Percentiles rank a stretch among this genome's conserved stretches.
phyloP scores from a whole-genome alignment of 768 basidiomycete species.

The Lactarius hengduanensis region DNA sequence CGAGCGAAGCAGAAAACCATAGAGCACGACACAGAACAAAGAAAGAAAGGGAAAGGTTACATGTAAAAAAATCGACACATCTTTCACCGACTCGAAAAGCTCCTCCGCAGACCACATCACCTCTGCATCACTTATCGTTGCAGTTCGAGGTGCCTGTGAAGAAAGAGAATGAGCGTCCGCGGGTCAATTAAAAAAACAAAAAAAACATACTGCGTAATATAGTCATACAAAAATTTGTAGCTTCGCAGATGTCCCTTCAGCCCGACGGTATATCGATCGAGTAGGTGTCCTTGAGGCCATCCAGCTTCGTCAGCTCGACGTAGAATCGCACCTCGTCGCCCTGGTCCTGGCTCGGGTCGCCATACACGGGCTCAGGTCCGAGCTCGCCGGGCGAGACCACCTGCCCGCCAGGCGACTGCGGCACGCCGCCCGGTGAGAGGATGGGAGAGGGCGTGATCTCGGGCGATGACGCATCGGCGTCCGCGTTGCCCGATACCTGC shows the following conservation, averaged over 20 bases:
- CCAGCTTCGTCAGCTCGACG: constrained; percentile 88
- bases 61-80: constrained; percentile 8
- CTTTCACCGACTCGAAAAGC: constrained; percentile 1
- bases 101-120: not conserved
- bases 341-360: constrained; percentile 74
- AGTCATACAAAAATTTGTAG: constrained; percentile 91
- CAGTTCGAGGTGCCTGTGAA: constrained; percentile 17
- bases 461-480: constrained; percentile 29
- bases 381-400: constrained; percentile 32
- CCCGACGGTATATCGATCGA: constrained; percentile 88
- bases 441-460: constrained; percentile 27
- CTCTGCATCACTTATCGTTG: constrained; percentile 9
- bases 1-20: constrained; percentile 5
- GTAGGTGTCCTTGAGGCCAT: constrained; percentile 86
- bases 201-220: constrained; percentile 74
- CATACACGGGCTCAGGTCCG: constrained; percentile 66
- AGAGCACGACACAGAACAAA: constrained; percentile 8
- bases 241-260: constrained; percentile 90
- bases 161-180: not conserved
- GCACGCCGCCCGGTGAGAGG: constrained; percentile 3
- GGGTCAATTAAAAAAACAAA: constrained; percentile 20
- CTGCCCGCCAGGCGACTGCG: constrained; percentile 25
- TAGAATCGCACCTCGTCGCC: constrained; percentile 97
- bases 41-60: not conserved
- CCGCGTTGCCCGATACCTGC: constrained; percentile 53